Evolutionary conservation across 163 green algal genomes (phyloP).

Genomic region (Scenedesmus sp.): DNA sequence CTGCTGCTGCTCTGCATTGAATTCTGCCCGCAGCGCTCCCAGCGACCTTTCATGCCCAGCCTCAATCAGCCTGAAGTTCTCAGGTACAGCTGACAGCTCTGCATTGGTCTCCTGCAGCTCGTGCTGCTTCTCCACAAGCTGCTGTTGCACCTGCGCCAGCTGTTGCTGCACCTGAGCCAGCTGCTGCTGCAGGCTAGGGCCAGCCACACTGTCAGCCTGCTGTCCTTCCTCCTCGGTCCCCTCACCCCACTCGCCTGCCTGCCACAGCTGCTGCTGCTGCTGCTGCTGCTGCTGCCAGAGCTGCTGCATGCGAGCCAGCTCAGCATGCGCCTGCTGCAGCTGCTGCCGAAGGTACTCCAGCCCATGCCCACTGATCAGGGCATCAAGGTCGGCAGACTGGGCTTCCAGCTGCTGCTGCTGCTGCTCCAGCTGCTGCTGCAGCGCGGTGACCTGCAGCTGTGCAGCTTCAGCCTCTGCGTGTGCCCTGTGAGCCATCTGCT

Average conservation of each 20-base stretch:
- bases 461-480: neutral
- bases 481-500: neutral
- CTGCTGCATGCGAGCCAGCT: constrained; percentile 2
- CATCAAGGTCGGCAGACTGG: neutral
- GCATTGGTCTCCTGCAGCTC: neutral
- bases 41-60: neutral
- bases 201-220: constrained; percentile 12
- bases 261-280: neutral
- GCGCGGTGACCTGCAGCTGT: neutral
- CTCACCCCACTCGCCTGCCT: neutral
- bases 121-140: neutral
- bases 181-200: neutral
- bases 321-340: constrained; percentile 7
- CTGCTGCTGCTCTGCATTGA: neutral
- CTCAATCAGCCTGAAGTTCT: neutral
- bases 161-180: neutral
- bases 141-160: neutral
- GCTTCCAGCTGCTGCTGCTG: constrained; percentile 24
- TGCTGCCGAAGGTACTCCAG: constrained; percentile 25
- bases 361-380: neutral
- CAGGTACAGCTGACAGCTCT: neutral
- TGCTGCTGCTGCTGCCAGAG: constrained; percentile 2
- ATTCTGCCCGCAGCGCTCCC: neutral
- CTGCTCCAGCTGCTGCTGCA: neutral
- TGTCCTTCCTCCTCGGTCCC: neutral